Conservation (phyloP, 2,329 filamentous ascomycete genomes). For the Colletotrichum tofieldiae region DNA sequence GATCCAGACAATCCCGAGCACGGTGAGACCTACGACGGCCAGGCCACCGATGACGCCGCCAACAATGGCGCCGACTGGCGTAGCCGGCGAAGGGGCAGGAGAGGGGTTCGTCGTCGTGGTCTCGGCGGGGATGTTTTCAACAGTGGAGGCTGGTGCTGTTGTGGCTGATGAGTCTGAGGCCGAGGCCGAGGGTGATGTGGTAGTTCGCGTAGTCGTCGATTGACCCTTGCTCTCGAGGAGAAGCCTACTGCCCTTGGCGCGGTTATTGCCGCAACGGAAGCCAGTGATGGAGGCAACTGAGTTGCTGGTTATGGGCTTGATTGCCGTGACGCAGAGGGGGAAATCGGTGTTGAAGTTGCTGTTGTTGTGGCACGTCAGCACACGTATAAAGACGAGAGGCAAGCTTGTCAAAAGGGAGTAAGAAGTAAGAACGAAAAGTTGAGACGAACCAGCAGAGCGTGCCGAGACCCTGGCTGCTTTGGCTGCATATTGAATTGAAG, state of each 20-base stretch:
- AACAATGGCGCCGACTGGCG: constrained; percentile 4
- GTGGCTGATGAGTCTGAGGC: not conserved
- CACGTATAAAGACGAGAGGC: not conserved
- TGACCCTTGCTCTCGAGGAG: not conserved
- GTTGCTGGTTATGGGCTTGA: not conserved
- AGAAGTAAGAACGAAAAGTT: not conserved
- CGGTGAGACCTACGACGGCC: not conserved
- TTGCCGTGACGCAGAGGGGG: constrained; percentile 12
- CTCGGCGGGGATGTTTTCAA: not conserved
- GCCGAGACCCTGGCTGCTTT: not conserved
- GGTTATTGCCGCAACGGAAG: constrained; percentile 13
- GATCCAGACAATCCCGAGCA: constrained; percentile 4
- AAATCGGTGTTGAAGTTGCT: constrained; percentile 19
- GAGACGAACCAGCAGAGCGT: constrained; percentile 26
- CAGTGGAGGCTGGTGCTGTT: not conserved
- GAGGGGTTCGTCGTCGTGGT: not conserved
- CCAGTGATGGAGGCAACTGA: not conserved
- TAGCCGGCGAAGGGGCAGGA: not conserved
- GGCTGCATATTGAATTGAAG: not conserved
- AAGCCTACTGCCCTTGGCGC: constrained; percentile 3
- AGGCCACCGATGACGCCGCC: constrained; percentile 15
- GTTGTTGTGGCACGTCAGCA: not conserved
- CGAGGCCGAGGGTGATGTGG: not conserved
- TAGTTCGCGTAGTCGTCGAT: not conserved
- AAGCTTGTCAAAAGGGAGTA: too few species aligned